Percentiles rank a stretch among this genome's conserved stretches.
Conservation (phyloP, 192 early-diverging fungal species). For the Funneliformis geosporum region DNA sequence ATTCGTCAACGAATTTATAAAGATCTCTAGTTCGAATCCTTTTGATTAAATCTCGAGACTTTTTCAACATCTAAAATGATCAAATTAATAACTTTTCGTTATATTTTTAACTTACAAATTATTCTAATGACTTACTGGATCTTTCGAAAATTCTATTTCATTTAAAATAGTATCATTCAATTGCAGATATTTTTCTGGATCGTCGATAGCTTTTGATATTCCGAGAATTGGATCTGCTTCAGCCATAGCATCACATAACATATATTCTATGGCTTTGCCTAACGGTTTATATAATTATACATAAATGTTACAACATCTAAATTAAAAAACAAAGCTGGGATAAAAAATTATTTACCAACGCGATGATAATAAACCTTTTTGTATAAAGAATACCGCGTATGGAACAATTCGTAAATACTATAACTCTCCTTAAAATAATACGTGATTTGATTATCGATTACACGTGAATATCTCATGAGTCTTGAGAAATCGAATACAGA, state of each 20-base stretch:
- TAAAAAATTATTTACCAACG: conserved; percentile 56
- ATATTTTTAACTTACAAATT: not conserved
- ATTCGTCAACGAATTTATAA: conserved; percentile 86
- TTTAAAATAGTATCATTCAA: conserved; percentile 85
- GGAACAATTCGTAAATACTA: conserved; percentile 85
- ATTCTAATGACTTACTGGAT: conserved; percentile 2
- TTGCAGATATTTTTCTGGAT: conserved; percentile 66
- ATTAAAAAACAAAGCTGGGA: not conserved
- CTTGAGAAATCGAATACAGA: conserved; percentile 52
- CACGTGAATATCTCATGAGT: conserved; percentile 78
- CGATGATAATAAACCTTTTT: conserved; percentile 88
- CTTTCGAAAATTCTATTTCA: conserved; percentile 63
- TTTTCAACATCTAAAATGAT: conserved; percentile 49
- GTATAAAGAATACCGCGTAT: conserved; percentile 77
- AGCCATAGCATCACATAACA: conserved; percentile 88
- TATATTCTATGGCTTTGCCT: conserved; percentile 78
- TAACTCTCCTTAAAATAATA: conserved; percentile 89
- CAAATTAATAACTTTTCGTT: not conserved
- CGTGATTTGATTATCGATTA: conserved; percentile 88
- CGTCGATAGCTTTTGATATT: conserved; percentile 62
- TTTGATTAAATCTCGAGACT: conserved; percentile 69
- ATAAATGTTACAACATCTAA: not conserved
- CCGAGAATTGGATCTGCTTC: conserved; percentile 72
- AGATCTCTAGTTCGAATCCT: conserved; percentile 79
- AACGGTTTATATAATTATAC: not conserved